Evolutionary conservation across 352 stramenopile genomes (phyloP), one percentile per base, ranked within the genome.

Genomic region (Stramenopiles sp.): DNA sequence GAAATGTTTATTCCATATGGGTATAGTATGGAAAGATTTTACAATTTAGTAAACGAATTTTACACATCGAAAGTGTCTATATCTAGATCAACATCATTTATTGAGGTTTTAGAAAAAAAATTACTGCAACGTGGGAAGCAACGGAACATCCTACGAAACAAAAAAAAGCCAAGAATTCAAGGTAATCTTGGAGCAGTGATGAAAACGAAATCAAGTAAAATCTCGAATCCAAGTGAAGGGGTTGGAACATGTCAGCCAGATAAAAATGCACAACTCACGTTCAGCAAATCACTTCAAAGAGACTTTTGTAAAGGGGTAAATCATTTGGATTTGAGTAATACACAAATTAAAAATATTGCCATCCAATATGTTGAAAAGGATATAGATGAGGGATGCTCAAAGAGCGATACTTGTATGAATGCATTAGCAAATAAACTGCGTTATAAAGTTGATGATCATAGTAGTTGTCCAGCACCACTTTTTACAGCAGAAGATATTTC

Each of bases 401-500:
- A n/a, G n/a, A 76, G 13, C 31, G 65, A 76, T 13, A 7, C 4
- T 33, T 31, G 4, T 13, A 76, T 76, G 65, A 4, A 7, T 13
- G 31, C 4, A 13, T 33, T 76, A 7, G 4, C 65, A 1, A 7
- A 76, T 13, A 7, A 1, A 4, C 4, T 76, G 4, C 65, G 65
- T 20, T 76, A 13, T 13, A 31, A 13, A 13, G 65, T 76, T 13
- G 13, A 76, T 4, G 65, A 76, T 33, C 20, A 20, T 23, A 23
- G 20, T 20, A 7, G 13, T 4, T 76, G 65, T 33, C 4, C 65
- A 76, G 30, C 65, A 7, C 65, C 65, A 33, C 4, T 76, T 4
- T 76, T 76, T 33, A 76, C 65, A 7, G 65, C 65, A 20, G 31
- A 76, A 7, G 65, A 76, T 33, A 76, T 76, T 76, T 76, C 65